Evolutionary conservation across 169 alveolate genomes (phyloP).

Genomic region (Plasmodium cynomolgi): DNA sequence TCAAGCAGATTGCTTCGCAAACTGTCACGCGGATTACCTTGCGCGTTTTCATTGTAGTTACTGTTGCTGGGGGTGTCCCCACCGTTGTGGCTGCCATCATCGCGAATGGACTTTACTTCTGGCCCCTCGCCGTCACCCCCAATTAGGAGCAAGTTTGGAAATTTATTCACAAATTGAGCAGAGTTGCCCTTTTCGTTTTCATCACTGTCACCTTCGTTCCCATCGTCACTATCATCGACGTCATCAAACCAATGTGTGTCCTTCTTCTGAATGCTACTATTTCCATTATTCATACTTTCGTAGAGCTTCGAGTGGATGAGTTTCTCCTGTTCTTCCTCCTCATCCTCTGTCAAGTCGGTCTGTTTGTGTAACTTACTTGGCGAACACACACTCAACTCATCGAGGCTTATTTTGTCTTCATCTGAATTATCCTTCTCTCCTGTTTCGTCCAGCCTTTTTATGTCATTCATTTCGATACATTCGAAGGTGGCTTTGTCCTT

Average conservation of each 20-base stretch:
- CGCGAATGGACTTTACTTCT: not conserved
- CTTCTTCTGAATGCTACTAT: not conserved
- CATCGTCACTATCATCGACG: not conserved
- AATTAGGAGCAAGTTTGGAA: not conserved
- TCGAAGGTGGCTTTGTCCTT: constrained; percentile 25
- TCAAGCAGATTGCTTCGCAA: no score
- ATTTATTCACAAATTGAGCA: not conserved
- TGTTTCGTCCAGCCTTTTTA: constrained; percentile 1
- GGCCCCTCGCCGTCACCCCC: not conserved
- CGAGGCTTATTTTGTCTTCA: constrained; percentile 1
- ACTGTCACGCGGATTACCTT: no score
- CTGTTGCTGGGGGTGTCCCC: no score
- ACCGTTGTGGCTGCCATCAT: not conserved
- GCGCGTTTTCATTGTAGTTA: not conserved
- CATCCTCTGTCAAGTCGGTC: not conserved
- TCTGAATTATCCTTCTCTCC: constrained; percentile 17
- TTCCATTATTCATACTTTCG: constrained; percentile 13
- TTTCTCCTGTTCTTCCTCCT: constrained; percentile 19
- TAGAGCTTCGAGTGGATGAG: not conserved
- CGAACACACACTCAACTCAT: constrained; percentile 28
- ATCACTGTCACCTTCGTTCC: not conserved
- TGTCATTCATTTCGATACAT: constrained; percentile 54
- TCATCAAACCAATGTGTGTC: constrained; percentile 45
- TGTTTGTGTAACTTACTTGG: constrained; percentile 18
- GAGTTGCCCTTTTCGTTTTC: constrained; percentile 5